Conservation (phyloP, 1,284 basidiomycete species). For the Rhodotorula glutinis region DNA sequence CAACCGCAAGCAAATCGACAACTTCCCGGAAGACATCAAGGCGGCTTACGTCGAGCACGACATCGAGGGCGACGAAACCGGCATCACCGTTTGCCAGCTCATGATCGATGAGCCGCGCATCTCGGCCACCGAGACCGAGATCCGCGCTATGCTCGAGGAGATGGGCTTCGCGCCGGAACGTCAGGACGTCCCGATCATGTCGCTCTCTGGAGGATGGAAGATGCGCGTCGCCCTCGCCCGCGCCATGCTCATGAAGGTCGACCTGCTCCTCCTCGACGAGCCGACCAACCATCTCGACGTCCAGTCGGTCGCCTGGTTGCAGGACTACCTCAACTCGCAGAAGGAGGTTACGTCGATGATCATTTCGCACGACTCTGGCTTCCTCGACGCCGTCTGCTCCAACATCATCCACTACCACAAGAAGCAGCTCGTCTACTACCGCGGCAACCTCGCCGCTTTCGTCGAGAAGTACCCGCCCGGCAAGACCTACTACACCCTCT, state of each 20-base stretch:
- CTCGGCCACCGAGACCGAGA: constrained; percentile 55
- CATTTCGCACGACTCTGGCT: constrained; percentile 96
- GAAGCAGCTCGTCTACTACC: constrained; percentile 92
- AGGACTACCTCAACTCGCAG: constrained; percentile 79
- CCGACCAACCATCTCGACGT: constrained; percentile 94
- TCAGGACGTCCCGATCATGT: constrained; percentile 80
- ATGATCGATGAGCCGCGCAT: constrained; percentile 45
- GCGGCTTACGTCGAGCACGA: constrained; percentile 49
- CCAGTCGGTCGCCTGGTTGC: constrained; percentile 87
- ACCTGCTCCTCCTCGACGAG: constrained; percentile 85
- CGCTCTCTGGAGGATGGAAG: constrained; percentile 98
- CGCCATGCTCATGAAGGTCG: constrained; percentile 96
- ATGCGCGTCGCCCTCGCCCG: constrained; percentile 61
- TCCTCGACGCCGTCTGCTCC: constrained; percentile 94
- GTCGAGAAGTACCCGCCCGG: constrained; percentile 90
- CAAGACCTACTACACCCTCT: constrained; percentile 94
- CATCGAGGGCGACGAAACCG: constrained; percentile 46
- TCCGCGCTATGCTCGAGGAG: constrained; percentile 71
- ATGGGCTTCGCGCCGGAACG: constrained; percentile 89
- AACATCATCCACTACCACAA: constrained; percentile 97
- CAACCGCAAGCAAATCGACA: constrained; percentile 48
- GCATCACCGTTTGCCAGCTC: constrained; percentile 43
- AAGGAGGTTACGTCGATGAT: constrained; percentile 86
- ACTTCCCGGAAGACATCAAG: constrained; percentile 45
- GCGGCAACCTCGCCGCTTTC: constrained; percentile 84